Conservation (phyloP, 441 rosid genomes). For the Gossypium davidsonii region DNA sequence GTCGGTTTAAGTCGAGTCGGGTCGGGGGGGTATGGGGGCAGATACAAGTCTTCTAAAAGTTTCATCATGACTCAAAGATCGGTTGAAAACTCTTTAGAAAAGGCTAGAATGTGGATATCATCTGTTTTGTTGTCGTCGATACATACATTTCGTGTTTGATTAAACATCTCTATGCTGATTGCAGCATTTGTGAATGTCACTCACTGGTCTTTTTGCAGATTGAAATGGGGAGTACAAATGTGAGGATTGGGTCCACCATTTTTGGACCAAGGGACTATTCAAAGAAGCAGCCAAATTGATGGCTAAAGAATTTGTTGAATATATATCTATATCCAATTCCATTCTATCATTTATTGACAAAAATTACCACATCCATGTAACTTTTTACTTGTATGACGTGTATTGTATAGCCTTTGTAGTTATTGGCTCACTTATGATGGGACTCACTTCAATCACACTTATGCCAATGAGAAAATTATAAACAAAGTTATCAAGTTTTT, state of each 20-base stretch:
- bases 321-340: not conserved
- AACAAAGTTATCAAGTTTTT: too few relatives aligned
- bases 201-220: constrained; percentile 44
- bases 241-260: constrained; percentile 84
- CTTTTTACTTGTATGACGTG: not conserved
- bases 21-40: not conserved
- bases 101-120: not conserved
- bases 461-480: too few relatives aligned
- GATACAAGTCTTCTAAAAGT: not conserved
- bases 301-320: not conserved
- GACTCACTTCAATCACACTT: too few relatives aligned
- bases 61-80: not conserved
- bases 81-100: not conserved
- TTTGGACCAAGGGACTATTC: constrained; percentile 81
- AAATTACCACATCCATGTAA: not conserved
- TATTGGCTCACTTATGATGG: too few relatives aligned
- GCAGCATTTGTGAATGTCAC: not conserved
- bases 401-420: too few relatives aligned
- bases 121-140: not conserved
- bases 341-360: not conserved
- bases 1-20: not conserved
- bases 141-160: not conserved
- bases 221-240: constrained; percentile 83
- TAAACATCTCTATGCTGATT: not conserved
- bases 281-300: constrained; percentile 29